Evolutionary conservation across 169 alveolate species (phyloP).

Genomic region (Plasmodium vivax): DNA sequence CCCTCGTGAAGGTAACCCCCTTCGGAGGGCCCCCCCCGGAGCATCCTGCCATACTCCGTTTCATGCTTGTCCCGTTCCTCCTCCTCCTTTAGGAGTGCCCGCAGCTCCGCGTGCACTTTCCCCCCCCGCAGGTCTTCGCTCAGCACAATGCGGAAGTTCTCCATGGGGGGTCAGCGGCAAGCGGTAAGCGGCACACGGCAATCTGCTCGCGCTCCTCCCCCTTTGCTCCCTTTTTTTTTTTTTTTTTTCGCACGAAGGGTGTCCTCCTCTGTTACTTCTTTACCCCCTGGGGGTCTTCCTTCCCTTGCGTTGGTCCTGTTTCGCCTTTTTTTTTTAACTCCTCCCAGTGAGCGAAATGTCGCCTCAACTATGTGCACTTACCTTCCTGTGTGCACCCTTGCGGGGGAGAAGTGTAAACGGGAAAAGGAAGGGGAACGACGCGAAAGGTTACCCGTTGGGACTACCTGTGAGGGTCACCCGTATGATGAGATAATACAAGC

Average conservation of each 20-base stretch:
- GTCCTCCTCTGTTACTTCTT: not conserved
- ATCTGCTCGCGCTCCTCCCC: not conserved
- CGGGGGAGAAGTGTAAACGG: not conserved
- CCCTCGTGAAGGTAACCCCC: too few relatives aligned
- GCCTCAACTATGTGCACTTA: not conserved
- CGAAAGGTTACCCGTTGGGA: not conserved
- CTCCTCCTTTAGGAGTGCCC: constrained; percentile 15
- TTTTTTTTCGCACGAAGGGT: not conserved
- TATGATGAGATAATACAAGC: not conserved
- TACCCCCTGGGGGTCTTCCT: not conserved
- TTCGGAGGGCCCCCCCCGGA: not conserved
- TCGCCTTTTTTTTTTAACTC: not conserved
- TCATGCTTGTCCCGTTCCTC: constrained; percentile 38
- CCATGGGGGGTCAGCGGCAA: constrained; percentile 23
- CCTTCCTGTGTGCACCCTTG: not conserved
- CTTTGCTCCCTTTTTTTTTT: not conserved
- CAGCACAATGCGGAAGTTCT: constrained; percentile 26
- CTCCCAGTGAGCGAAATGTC: not conserved
- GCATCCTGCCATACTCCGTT: constrained; percentile 26
- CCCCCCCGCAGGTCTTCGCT: constrained; percentile 45
- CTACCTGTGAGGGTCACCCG: not conserved
- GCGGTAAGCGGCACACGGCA: not conserved
- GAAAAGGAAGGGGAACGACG: not conserved
- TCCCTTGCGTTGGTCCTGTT: not conserved
- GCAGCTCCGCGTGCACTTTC: not conserved